Evolutionary conservation across 176 grass and related monocot genomes (phyloP), one percentile per base, ranked within the genome.

Genomic region (Oryza punctata): DNA sequence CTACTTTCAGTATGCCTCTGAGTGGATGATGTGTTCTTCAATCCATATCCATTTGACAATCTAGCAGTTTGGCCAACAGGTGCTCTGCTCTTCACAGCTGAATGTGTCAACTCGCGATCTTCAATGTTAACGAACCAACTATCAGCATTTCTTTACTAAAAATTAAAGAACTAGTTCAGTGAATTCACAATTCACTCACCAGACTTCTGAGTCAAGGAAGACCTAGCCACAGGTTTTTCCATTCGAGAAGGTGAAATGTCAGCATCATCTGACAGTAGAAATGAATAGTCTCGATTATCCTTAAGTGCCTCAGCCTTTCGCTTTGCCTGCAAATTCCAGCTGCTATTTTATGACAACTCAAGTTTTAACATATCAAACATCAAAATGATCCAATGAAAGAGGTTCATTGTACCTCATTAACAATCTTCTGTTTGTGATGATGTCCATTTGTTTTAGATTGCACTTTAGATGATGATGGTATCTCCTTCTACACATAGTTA

Each of bases 231-330:
- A 81, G 81, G 45, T 66, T 83, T 84, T 64, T 87, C 79, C 83
- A 75, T 85, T 78, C 84, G 90, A 75, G 86, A 72, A 59, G 78
- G n/a, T 66, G 91, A 81, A 84, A 90, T 60, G 49, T 89, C 88
- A 90, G 87, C 83, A 94, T 96, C 97, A 94, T 99, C 89, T 6
- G 93, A 94, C 4, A 99, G 88, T 67, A 96, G 81, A 87, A 99
- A 99, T 60, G 93, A 99, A 85, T 92, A 99, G 66, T 99, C 93
- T 15, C 93, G 72, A 25, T 91, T 95, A 77, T 94, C 93, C 85
- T 99, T 99, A 27, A 99, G 89, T 60, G 91, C 89, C 63, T 92
- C 91, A 75, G 76, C 93, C 85, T 96, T 99, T 78, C 50, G 96
- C 79, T 99, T 99, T 40, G 72, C 80, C 96, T 98, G 91, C 27